These are phyloP conservation scores for Talaromyces thailandensis DNA, from an alignment of 495 filamentous ascomycete species.

Conservation along the genomic window DNA sequence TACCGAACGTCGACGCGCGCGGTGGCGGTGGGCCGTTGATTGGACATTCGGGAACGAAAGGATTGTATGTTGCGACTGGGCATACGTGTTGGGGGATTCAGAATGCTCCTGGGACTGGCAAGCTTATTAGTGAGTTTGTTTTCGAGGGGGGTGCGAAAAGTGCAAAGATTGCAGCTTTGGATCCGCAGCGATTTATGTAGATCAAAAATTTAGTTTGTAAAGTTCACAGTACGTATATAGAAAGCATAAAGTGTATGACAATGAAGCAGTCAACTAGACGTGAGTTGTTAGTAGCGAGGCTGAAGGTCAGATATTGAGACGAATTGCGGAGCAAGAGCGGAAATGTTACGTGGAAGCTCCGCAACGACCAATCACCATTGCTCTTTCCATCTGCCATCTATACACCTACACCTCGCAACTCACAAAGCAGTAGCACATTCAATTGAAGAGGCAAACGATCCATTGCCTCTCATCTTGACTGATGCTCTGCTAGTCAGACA, in stretches of 20 bases:
- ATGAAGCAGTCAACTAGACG: background rate
- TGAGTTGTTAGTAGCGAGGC: background rate
- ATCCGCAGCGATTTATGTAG: constrained; percentile 51
- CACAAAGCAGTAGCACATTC: background rate
- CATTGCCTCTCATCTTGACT: constrained; percentile 3
- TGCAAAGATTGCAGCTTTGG: constrained; percentile 60
- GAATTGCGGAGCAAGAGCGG: background rate
- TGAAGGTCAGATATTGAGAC: background rate
- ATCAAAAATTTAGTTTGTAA: too few relatives aligned
- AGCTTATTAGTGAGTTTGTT: constrained; percentile 76
- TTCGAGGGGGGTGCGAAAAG: constrained; percentile 73
- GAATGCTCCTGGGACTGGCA: constrained; percentile 87
- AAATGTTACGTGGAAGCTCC: constrained; percentile 8
- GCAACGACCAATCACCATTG: background rate
- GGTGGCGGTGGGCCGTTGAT: constrained; percentile 65
- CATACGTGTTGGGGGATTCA: constrained; percentile 99
- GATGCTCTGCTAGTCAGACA: background rate
- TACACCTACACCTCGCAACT: background rate
- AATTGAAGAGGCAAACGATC: constrained; percentile 1
- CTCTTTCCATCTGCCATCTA: background rate
- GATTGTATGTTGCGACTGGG: constrained; percentile 76
- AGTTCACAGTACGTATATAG: too few relatives aligned
- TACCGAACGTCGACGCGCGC: constrained; percentile 62
- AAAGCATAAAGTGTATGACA: background rate
- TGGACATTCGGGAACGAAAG: constrained; percentile 63